phyloP scores from a whole-genome alignment of 176 grass and related monocot species.

The Oryza glumipatula region DNA sequence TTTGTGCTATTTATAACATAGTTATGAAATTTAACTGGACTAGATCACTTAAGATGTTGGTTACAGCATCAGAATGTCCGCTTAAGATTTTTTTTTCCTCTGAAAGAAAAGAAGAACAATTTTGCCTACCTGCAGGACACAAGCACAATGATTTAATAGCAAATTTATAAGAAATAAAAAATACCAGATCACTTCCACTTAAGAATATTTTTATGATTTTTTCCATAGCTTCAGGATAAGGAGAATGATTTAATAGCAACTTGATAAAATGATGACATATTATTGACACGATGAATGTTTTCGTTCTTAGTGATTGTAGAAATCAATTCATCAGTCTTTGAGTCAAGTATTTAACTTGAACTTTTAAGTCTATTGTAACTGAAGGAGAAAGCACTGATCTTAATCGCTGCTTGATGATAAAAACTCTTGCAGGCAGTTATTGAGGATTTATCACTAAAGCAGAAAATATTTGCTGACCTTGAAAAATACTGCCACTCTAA shows the following conservation, averaged over 20 bases:
- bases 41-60: neutral
- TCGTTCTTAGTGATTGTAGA: conserved; percentile 29
- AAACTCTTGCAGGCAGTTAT: conserved; percentile 62
- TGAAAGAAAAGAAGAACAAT: conserved; percentile 4
- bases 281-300: conserved; percentile 48
- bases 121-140: neutral
- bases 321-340: conserved; percentile 7
- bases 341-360: conserved; percentile 13
- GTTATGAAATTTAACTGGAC: neutral
- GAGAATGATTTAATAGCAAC: neutral
- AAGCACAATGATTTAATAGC: neutral
- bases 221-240: neutral
- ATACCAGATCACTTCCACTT: neutral
- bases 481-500: conserved; percentile 67
- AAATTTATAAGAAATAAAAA: neutral
- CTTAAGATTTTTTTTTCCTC: neutral
- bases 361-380: conserved; percentile 16
- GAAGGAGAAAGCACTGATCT: conserved; percentile 19
- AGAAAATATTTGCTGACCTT: conserved; percentile 86
- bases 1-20: conserved; percentile 15
- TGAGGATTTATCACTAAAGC: conserved; percentile 75
- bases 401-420: conserved; percentile 13
- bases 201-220: neutral
- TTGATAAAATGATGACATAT: conserved; percentile 32
- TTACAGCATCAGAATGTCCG: neutral